Evolutionary conservation across 164 flowering plant species (phyloP), one percentile per base, ranked within the genome.

Genomic region (Dillenia suffruticosa): DNA sequence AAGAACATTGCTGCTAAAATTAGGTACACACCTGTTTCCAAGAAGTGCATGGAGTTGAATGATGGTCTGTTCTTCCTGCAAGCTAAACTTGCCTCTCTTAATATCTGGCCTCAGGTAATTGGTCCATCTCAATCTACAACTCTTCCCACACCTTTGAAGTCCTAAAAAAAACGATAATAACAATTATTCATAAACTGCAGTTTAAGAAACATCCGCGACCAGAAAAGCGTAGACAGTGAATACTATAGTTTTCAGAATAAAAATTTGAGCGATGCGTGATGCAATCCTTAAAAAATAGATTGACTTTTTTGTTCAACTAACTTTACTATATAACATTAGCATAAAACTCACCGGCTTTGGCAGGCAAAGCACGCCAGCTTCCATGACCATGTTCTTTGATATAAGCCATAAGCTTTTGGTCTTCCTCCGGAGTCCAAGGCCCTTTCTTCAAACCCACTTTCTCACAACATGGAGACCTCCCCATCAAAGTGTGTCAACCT

Each of bases 11-110:
- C 0, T 32, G 40, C 24, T 59, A 17, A 52, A 12, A 47, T 9
- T 10, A 51, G 16, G 48, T 12, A 15, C 10, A 19, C 32, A 56
- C 74, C 74, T 67, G 67, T 74, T 75, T 44, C 78, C 78, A 14
- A 74, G 67, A 51, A 68, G 70, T 43, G 75, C 75, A 56, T 75
- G 78, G 54, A 75, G 78, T 58, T 72, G 74, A 54, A 75, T 75
- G 54, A 75, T 75, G 65, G 72, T 72, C 51, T 75, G 75, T 44
- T 75, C 78, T 62, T 75, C 78, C 45, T 75, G 69, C 49, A 68
- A 59, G 22, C 63, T 74, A 54, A 70, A 68, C 32, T 65, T 66
- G 17, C 77, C 77, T 51, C 77, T 62, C 59, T 74, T 74, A 32
- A 74, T 74, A 46, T 70, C 77, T 1, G 77, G 77, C 22, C 77